These are phyloP conservation scores for Selaginella tamariscina DNA, from an alignment of 75 land plant species.

Conservation along the genomic window DNA sequence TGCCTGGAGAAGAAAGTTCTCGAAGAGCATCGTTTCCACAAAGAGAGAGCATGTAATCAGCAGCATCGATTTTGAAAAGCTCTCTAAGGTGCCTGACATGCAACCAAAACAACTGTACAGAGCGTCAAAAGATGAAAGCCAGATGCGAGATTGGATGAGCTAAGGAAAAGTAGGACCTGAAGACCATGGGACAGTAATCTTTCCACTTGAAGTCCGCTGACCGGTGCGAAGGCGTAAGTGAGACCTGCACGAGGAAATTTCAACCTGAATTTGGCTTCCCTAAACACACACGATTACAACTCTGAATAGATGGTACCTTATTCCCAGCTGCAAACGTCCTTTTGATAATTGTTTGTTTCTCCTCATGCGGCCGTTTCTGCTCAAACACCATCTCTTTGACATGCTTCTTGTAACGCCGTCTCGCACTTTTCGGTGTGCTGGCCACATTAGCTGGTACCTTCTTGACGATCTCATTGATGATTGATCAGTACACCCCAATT, in stretches of 20 bases:
- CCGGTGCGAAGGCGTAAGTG: conserved; percentile 77
- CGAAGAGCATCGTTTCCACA: conserved; percentile 64
- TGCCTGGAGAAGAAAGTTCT: conserved; percentile 64
- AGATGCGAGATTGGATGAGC: not conserved
- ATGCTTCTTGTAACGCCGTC: conserved; percentile 22
- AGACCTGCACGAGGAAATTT: conserved; percentile 59
- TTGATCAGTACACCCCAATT: conserved; percentile 79
- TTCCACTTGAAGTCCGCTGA: conserved; percentile 89
- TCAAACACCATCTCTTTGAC: not conserved
- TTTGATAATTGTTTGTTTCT: not conserved
- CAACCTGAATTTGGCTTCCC: conserved; percentile 53
- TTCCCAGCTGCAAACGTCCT: not conserved
- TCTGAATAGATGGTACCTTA: conserved; percentile 2
- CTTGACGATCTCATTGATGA: conserved; percentile 75
- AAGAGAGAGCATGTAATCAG: conserved; percentile 87
- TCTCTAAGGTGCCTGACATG: conserved; percentile 69
- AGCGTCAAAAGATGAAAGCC: conserved; percentile 3
- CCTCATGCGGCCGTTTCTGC: not conserved
- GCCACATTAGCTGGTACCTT: conserved; percentile 29
- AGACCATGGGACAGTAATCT: conserved; percentile 96
- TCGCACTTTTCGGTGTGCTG: conserved; percentile 34
- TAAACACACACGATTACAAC: not conserved
- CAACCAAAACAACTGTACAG: not conserved
- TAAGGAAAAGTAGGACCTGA: conserved; percentile 42
- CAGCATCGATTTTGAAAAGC: conserved; percentile 95